Conservation (phyloP, 768 basidiomycete genomes). For the Agrocybe praecox region DNA sequence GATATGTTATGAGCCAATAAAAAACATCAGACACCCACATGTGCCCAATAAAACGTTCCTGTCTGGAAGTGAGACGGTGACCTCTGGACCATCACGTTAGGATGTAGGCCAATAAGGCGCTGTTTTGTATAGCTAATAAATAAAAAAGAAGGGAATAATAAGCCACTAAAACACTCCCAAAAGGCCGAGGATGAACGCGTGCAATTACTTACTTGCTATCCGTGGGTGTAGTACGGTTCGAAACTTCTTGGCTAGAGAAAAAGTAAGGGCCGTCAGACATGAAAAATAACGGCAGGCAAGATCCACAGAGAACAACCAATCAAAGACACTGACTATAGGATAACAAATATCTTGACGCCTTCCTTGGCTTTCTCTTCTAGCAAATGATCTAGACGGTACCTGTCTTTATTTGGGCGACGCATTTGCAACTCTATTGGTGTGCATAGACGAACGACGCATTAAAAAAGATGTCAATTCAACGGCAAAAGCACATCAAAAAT, state of each 20-base stretch:
- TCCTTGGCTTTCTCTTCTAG: conserved; percentile 91
- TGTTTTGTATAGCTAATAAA: conserved; percentile 81
- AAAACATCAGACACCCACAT: conserved; percentile 53
- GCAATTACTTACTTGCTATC: conserved; percentile 76
- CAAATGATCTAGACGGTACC: conserved; percentile 85
- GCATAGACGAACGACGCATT: not conserved
- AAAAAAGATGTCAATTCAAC: conserved; percentile 4
- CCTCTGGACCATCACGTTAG: conserved; percentile 94
- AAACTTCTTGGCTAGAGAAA: conserved; percentile 82
- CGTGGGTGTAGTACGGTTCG: conserved; percentile 90
- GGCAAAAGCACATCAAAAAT: not conserved
- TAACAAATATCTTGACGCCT: conserved; percentile 94
- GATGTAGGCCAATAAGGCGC: conserved; percentile 74
- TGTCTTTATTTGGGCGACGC: conserved; percentile 81
- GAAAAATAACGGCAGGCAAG: conserved; percentile 5
- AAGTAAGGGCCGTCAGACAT: conserved; percentile 2
- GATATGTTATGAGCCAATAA: not conserved
- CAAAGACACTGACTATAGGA: conserved; percentile 73
- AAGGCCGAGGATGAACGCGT: not conserved
- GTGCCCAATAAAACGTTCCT: conserved; percentile 98
- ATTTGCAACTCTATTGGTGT: conserved; percentile 69
- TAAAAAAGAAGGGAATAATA: conserved; percentile 1
- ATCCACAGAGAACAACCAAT: not conserved
- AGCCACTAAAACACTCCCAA: not conserved
- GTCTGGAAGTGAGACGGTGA: conserved; percentile 98